Evolutionary conservation across 1,139 yeast species (phyloP).

Genomic region (Geotrichum cucujoidarum): DNA sequence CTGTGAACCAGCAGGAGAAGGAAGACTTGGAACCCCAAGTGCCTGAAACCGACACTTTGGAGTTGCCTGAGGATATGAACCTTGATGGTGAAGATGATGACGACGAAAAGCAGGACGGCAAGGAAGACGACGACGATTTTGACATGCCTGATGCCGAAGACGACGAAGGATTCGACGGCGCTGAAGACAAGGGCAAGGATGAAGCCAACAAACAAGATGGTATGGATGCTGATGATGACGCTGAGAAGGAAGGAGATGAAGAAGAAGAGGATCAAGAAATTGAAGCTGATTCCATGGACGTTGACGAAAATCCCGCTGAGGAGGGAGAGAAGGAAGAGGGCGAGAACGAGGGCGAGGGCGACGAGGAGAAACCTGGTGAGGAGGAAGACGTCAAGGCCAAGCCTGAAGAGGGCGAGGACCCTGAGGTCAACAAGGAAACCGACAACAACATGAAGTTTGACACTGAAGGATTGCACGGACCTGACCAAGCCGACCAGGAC

Average conservation of each 20-base stretch:
- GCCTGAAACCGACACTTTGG: slow-evolving; percentile 76
- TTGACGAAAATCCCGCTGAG: slow-evolving; percentile 72
- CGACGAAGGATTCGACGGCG: slow-evolving; percentile 29
- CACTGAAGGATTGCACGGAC: slow-evolving; percentile 38
- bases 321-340: slow-evolving; percentile 71
- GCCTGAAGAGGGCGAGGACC: slow-evolving; percentile 31
- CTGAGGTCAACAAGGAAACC: slow-evolving; percentile 26
- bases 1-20: slow-evolving; percentile 55
- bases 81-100: slow-evolving; percentile 63
- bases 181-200: slow-evolving; percentile 57
- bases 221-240: slow-evolving; percentile 29
- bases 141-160: slow-evolving; percentile 38
- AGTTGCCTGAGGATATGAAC: slow-evolving; percentile 81
- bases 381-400: slow-evolving; percentile 29
- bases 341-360: slow-evolving; percentile 63
- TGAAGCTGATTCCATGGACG: slow-evolving; percentile 60
- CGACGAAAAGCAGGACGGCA: slow-evolving; percentile 38
- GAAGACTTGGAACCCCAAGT: slow-evolving; percentile 67
- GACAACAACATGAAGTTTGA: slow-evolving; percentile 28
- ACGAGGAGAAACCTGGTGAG: slow-evolving; percentile 28
- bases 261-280: slow-evolving; percentile 63
- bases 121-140: slow-evolving; percentile 28
- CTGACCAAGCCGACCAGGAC: slow-evolving; percentile 49
- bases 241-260: slow-evolving; percentile 54
- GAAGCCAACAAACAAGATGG: slow-evolving; percentile 44